Conservation (phyloP, 1,284 basidiomycete species). For the Veloboletus limbatus region DNA sequence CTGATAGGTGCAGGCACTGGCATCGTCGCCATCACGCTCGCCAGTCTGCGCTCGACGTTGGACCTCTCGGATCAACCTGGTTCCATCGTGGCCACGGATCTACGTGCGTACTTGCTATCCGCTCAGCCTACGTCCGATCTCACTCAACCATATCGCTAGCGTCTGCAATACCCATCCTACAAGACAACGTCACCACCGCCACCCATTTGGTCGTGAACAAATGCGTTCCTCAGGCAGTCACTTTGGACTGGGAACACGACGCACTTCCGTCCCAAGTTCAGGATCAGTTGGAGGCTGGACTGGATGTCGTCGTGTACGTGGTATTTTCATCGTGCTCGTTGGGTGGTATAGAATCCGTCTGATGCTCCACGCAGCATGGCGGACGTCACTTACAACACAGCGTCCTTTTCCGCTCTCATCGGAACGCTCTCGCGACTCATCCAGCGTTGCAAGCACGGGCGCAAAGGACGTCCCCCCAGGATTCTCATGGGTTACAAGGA, state of each 20-base stretch:
- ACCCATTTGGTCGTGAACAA: constrained; percentile 31
- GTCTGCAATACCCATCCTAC: constrained; percentile 76
- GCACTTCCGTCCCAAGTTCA: constrained; percentile 47
- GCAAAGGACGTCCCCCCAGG: constrained; percentile 36
- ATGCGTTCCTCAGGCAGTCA: constrained; percentile 39
- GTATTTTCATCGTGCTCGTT: neutral
- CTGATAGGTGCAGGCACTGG: constrained; percentile 76
- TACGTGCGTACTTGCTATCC: constrained; percentile 47
- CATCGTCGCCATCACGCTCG: constrained; percentile 69
- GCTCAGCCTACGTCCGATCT: neutral
- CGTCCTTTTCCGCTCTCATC: constrained; percentile 71
- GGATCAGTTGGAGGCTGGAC: constrained; percentile 38
- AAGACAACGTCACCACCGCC: constrained; percentile 62
- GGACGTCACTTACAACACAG: constrained; percentile 87
- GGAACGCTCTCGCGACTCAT: constrained; percentile 51
- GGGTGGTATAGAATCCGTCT: neutral
- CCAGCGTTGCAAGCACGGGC: constrained; percentile 20
- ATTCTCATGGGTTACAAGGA: constrained; percentile 82
- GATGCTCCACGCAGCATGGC: constrained; percentile 60
- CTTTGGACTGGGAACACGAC: constrained; percentile 75
- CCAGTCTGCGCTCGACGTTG: constrained; percentile 44
- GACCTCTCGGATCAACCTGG: constrained; percentile 29
- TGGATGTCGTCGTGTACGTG: constrained; percentile 59
- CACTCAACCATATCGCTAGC: constrained; percentile 39
- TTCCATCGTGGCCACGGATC: constrained; percentile 66